phyloP scores from a whole-genome alignment of 2,329 filamentous ascomycete species.

The Phaeosphaeria sp. region DNA sequence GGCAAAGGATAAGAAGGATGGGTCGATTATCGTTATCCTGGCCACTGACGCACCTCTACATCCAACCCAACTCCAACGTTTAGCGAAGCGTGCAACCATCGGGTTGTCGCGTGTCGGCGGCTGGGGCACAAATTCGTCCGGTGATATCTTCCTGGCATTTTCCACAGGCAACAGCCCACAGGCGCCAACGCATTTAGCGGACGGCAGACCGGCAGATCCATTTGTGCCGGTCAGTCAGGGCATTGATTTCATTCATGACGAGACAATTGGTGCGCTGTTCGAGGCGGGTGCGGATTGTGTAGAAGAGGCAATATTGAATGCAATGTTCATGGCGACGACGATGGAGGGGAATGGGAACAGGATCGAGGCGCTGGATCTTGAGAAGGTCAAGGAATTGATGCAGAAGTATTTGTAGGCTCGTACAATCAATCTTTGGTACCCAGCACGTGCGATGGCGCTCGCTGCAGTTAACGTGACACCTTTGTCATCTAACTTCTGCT shows the following conservation, averaged over 20 bases:
- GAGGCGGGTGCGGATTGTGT: slow-evolving; percentile 67
- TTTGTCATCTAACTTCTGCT: too few species aligned
- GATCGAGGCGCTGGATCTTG: slow-evolving; percentile 43
- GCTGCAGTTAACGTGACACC: too few species aligned
- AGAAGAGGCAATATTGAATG: slow-evolving; percentile 71
- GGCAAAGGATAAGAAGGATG: slow-evolving; percentile 62
- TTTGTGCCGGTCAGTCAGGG: slow-evolving; percentile 52
- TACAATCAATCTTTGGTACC: not conserved
- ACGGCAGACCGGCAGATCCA: slow-evolving; percentile 31
- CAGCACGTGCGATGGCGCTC: too few species aligned
- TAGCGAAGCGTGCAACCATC: slow-evolving; percentile 67
- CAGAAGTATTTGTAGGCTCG: slow-evolving; percentile 35
- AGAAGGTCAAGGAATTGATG: slow-evolving; percentile 46
- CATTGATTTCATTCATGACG: slow-evolving; percentile 62
- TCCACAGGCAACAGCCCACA: slow-evolving; percentile 65
- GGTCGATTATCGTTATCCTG: slow-evolving; percentile 68
- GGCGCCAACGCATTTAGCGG: slow-evolving; percentile 48
- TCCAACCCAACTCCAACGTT: slow-evolving; percentile 62
- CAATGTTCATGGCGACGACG: slow-evolving; percentile 66
- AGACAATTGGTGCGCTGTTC: slow-evolving; percentile 67
- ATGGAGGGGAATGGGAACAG: slow-evolving; percentile 62
- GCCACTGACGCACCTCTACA: slow-evolving; percentile 68
- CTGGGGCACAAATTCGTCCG: slow-evolving; percentile 66
- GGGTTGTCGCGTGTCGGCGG: slow-evolving; percentile 67
- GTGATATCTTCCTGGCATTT: slow-evolving; percentile 72